phyloP scores from a whole-genome alignment of 179 eudicot genomes.

The Nepenthes alata region DNA sequence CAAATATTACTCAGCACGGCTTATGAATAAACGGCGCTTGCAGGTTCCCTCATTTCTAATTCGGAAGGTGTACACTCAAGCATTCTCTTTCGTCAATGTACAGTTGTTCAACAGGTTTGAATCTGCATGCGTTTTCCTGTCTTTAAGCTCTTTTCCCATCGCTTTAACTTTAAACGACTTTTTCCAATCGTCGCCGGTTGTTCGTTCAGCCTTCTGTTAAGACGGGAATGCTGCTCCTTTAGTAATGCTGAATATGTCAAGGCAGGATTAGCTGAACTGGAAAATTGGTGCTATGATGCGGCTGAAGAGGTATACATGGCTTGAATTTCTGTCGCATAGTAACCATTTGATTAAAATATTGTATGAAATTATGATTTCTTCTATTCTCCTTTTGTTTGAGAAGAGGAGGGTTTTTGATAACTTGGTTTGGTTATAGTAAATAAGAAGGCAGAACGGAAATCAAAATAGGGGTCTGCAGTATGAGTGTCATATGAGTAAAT shows the following conservation, averaged over 20 bases:
- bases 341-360: too few relatives aligned
- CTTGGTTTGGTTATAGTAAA: too few relatives aligned
- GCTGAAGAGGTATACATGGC: slow-evolving; percentile 32
- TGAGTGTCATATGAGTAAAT: too few relatives aligned
- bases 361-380: too few relatives aligned
- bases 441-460: too few relatives aligned
- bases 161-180: neutral
- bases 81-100: slow-evolving; percentile 77
- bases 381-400: too few relatives aligned
- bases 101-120: slow-evolving; percentile 82
- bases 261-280: slow-evolving; percentile 57
- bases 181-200: slow-evolving; percentile 1
- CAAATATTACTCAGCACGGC: too few relatives aligned
- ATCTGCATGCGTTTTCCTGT: slow-evolving; percentile 5
- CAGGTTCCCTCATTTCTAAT: slow-evolving; percentile 82
- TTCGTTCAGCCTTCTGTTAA: slow-evolving; percentile 37
- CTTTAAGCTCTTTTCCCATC: neutral
- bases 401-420: too few relatives aligned
- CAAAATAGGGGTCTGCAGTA: too few relatives aligned
- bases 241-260: slow-evolving; percentile 65
- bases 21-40: slow-evolving; percentile 3
- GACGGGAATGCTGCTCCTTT: slow-evolving; percentile 63
- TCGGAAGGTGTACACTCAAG: slow-evolving; percentile 68
- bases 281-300: slow-evolving; percentile 56
- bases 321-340: neutral